Conservation (phyloP, 2,329 filamentous ascomycete genomes). For the Colletotrichum tanaceti region DNA sequence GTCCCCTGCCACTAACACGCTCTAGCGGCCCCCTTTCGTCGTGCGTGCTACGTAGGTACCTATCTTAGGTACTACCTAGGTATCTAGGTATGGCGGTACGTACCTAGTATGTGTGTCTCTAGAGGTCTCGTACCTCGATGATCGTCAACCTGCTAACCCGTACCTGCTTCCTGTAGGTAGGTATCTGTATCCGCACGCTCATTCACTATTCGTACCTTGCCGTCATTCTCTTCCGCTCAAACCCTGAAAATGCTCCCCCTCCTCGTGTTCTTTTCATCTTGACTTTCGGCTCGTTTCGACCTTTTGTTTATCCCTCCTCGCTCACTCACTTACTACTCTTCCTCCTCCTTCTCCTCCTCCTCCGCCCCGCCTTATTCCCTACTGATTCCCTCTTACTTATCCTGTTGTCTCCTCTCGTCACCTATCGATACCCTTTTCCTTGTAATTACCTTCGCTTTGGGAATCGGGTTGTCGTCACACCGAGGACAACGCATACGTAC, state of each 20-base stretch:
- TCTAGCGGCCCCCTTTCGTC: slow-evolving; percentile 36
- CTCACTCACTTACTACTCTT: not conserved
- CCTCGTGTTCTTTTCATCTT: slow-evolving; percentile 37
- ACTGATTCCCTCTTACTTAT: slow-evolving; percentile 1
- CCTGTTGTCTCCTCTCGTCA: slow-evolving; percentile 25
- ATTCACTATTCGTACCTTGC: slow-evolving; percentile 17
- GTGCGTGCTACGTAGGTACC: too few relatives aligned
- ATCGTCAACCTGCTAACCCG: slow-evolving; percentile 27
- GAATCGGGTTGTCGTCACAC: slow-evolving; percentile 32
- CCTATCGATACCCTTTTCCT: slow-evolving; percentile 38
- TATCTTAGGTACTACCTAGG: too few relatives aligned
- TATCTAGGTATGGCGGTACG: too few relatives aligned
- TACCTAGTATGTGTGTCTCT: too few relatives aligned
- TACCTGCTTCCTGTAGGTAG: not conserved
- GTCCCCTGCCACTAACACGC: slow-evolving; percentile 34
- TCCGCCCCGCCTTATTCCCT: not conserved
- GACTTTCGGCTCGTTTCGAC: slow-evolving; percentile 35
- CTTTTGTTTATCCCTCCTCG: slow-evolving; percentile 23
- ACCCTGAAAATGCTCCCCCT: slow-evolving; percentile 39
- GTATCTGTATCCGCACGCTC: not conserved
- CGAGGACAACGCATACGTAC: slow-evolving; percentile 4
- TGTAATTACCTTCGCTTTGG: slow-evolving; percentile 35
- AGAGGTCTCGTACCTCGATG: slow-evolving; percentile 9
- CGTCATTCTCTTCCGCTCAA: slow-evolving; percentile 37
- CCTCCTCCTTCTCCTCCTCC: not conserved